Base-by-base conservation (phyloP, 1,284 basidiomycete species). In the Papiliotrema laurentii region DNA sequence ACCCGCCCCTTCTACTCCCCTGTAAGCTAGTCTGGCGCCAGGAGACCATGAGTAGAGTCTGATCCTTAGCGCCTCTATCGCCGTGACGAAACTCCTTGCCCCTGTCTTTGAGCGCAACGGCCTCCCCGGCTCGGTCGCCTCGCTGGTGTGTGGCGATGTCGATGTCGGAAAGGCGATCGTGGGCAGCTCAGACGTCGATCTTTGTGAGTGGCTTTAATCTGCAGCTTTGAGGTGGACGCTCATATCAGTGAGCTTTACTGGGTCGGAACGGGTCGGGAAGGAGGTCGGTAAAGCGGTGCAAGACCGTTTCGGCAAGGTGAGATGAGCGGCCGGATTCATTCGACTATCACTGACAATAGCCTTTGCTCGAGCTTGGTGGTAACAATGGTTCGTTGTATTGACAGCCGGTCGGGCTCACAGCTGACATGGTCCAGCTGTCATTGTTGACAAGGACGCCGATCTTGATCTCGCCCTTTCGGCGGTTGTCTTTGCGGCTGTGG, bases 401-500 rank as follows among this genome's bases (percentile, higher is more conserved):
- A 5, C 10, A 13, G 16, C 19, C 22, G 24, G 13, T 35, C 27
- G 10, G 18, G 22, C 35, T 4, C 19, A 24, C 45, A 18, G 24
- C 39, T 45, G n/a, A 40, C 34, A 16, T 5, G n/a, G n/a, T 33
- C 6, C 44, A 60, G 66, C 91, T 50, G 84, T 89, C 33, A 85
- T 96, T 61, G 81, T 97, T 52, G 86, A 96, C 81, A 83, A 88
- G 46, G 92, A 96, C 75, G 93, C 93, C 25, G 90, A 96, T 73
- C 80, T 97, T 27, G 80, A 82, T 18, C 80, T 94, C 55, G 92
- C 93, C 26, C 81, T 97, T 16, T 87, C 89, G 54, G 68, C 60
- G 14, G 37, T 93, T 19, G 89, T 92, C 70, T 97, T 97, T 76
- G 89, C 91, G 30, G 89, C 92, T 24, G 84, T 96, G 42, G 93